A percentile compares a stretch with the other conserved stretches of the same genome.
Conservation (phyloP, 371 early-diverging fungal genomes). For the Mucor circinelloides region DNA sequence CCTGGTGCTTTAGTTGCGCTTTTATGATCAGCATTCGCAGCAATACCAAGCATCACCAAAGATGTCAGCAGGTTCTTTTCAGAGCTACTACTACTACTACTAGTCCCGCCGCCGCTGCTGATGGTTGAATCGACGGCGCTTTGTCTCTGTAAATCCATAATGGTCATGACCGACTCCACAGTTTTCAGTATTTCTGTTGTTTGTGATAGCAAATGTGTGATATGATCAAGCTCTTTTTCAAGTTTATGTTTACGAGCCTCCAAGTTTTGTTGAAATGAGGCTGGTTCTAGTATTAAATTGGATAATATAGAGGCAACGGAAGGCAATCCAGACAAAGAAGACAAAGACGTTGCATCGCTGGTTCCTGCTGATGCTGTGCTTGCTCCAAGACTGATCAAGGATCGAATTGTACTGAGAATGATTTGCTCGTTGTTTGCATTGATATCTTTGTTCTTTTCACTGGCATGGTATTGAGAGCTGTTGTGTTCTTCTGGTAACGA, state of each 20-base stretch:
- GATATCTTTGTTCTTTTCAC: not conserved
- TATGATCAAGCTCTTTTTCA: slow-evolving; percentile 36
- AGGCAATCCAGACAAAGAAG: not conserved
- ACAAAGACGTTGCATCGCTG: not conserved
- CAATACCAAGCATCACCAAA: slow-evolving; percentile 20
- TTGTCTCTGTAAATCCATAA: slow-evolving; percentile 12
- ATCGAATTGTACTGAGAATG: slow-evolving; percentile 3
- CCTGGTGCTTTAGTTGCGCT: not conserved
- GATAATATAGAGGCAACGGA: slow-evolving; percentile 14
- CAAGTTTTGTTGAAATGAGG: slow-evolving; percentile 24
- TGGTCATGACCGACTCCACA: slow-evolving; percentile 33
- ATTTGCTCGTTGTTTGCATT: slow-evolving; percentile 6
- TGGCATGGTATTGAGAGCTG: not conserved
- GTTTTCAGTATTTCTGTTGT: slow-evolving; percentile 37
- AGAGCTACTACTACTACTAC: not conserved
- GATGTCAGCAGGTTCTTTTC: slow-evolving; percentile 16
- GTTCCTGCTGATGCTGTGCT: not conserved
- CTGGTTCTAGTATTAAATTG: slow-evolving; percentile 29
- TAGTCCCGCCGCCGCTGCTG: not conserved
- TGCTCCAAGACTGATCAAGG: not conserved
- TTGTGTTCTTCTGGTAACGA: not conserved
- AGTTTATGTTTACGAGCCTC: slow-evolving; percentile 33
- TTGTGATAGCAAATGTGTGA: slow-evolving; percentile 34
- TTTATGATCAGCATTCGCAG: not conserved
- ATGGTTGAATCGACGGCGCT: not conserved